Evolutionary conservation across 2,329 filamentous ascomycete species (phyloP).

Genomic region (Chalaropsis ovoidea): DNA sequence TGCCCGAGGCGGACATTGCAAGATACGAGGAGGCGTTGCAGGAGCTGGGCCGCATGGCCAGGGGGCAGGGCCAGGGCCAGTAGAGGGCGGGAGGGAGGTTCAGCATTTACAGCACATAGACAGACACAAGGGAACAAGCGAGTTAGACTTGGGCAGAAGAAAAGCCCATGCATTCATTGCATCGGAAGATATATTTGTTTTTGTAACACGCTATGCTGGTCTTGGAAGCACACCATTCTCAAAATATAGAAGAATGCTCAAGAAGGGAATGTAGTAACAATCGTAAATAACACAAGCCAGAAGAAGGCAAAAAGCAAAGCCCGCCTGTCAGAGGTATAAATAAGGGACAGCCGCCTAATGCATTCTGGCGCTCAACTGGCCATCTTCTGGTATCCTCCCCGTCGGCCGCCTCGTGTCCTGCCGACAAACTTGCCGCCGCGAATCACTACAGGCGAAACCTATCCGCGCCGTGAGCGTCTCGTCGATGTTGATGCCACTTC

Average conservation of each 20-base stretch:
- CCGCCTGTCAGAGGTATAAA: neutral
- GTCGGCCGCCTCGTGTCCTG: neutral
- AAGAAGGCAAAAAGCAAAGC: neutral
- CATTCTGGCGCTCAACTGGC: neutral
- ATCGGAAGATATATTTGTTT: neutral
- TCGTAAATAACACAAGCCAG: constrained; percentile 12
- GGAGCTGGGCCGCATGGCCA: constrained; percentile 52
- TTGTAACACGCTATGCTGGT: constrained; percentile 9
- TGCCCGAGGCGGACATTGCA: constrained; percentile 39
- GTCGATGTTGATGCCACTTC: constrained; percentile 26
- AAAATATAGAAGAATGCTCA: neutral
- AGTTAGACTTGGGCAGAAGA: constrained; percentile 1
- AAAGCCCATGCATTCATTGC: neutral
- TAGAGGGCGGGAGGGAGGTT: neutral
- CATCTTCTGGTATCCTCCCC: constrained; percentile 1
- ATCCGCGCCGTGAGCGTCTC: constrained; percentile 24
- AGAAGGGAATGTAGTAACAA: neutral
- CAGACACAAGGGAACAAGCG: neutral
- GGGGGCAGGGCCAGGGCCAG: too few species aligned
- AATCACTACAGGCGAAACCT: constrained; percentile 16
- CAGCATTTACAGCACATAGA: neutral
- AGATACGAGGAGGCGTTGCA: constrained; percentile 49
- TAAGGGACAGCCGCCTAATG: neutral
- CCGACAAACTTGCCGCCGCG: neutral
- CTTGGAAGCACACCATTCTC: neutral